Conservation (phyloP, 768 basidiomycete genomes). For the Kwoniella bestiolae region DNA sequence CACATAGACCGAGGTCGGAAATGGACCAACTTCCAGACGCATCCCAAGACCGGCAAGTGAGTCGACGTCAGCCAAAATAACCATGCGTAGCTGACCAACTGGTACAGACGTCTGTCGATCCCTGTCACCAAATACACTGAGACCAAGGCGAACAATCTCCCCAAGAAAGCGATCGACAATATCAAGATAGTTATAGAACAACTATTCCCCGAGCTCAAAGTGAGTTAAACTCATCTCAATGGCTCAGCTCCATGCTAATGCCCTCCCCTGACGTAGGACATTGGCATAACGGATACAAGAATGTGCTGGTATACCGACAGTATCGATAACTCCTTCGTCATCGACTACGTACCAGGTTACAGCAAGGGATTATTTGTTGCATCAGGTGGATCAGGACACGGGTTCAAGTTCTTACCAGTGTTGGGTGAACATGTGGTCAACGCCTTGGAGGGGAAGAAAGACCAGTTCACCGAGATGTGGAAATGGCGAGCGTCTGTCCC, state of each 20-base stretch:
- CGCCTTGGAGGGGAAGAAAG: conserved; percentile 25
- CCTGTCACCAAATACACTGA: conserved; percentile 32
- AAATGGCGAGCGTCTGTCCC: conserved; percentile 19
- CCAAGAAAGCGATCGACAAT: conserved; percentile 27
- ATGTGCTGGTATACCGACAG: conserved; percentile 47
- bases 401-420: conserved; percentile 41
- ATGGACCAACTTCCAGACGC: conserved; percentile 39
- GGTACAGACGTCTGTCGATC: conserved; percentile 27
- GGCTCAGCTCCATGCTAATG: background rate
- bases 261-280: conserved; percentile 4
- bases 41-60: conserved; percentile 34
- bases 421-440: conserved; percentile 39
- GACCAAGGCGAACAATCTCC: conserved; percentile 31
- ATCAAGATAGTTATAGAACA: conserved; percentile 31
- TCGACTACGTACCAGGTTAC: conserved; percentile 40
- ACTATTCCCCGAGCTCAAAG: conserved; percentile 33
- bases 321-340: conserved; percentile 38
- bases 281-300: conserved; percentile 37
- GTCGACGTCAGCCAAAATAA: conserved; percentile 7
- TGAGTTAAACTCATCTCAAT: background rate
- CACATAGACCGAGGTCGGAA: conserved; percentile 28
- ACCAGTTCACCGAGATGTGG: conserved; percentile 36
- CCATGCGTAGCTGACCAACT: too few relatives aligned
- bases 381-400: conserved; percentile 36
- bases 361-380: conserved; percentile 31